Evolutionary conservation across 805 yeast genomes (phyloP), one percentile per base, ranked within the genome.

Genomic region (Metschnikowia noctiluminum): DNA sequence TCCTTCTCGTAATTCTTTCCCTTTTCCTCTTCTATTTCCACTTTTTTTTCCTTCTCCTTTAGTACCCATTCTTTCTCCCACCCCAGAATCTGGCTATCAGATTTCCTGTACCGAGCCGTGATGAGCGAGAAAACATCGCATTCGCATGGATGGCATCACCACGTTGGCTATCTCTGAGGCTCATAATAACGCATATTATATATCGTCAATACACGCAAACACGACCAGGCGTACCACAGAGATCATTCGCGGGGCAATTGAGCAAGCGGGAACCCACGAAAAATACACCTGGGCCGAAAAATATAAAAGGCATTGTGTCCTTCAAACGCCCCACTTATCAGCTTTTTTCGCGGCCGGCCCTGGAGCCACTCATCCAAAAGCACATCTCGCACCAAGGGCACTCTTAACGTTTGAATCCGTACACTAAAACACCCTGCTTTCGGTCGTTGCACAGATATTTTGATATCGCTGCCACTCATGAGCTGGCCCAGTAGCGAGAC

Each of bases 61-160:
- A 7, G 7, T 12, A 12, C 38, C 38, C 11, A 7, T 7, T 35
- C 38, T 13, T 35, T 7, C 26, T 14, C 21, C 21, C 38, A 11
- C 12, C 21, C 21, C 38, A 14, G 11, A 4, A 7, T 11, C 12
- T 21, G 8, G 10, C 36, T 27, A 45, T 43, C 51, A 51, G 44
- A 51, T 47, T 45, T 46, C 54, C 54, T 50, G 54, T 50, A 50
- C 54, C 46, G 40, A 50, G 40, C 34, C 21, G 21, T 21, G 54
- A 50, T 50, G 54, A 50, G 54, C 51, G 54, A 41, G 54, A 50
- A 50, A 50, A 50, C 51, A 41, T 38, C 50, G 49, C 48, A 34
- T 21, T 14, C 37, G 40, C 38, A 44, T 39, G 41, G 41, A 44
- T 39, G 41, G 41, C 49, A 45, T 40, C 49, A 38, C 44, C 37